Evolutionary conservation across 179 eudicot species (phyloP), one percentile per base, ranked within the genome.

Genomic region (Beta lomatogona): DNA sequence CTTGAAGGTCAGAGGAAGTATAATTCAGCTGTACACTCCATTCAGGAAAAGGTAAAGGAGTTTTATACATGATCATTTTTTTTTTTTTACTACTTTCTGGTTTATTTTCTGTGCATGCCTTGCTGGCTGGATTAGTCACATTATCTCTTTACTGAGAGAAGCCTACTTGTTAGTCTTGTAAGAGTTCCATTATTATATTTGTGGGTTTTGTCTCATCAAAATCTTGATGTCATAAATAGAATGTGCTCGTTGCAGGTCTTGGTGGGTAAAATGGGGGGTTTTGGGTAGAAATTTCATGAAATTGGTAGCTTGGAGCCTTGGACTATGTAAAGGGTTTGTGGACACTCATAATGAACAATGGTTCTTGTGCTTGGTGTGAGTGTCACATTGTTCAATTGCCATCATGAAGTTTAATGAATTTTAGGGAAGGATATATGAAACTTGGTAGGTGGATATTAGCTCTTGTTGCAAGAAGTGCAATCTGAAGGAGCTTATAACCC

Each of bases 1-100:
- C 91, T 97, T 78, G 98, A 94, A 84, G 99, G 99, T 75, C 99
- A 97, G 79, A 87, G 93, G 83, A 94, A 97, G 86, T 97, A 97
- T 85, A 97, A 97, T 83, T 97, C 99, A 53, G 97, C 88, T 82
- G 94, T 97, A 45, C 99, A 97, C 84, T 97, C 99, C 69, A 97
- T 97, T 86, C 93, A 97, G 88, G 99, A 97, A 86, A 93, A 94
- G 99, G 99, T 96, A 83, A 70, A 61, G 9, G 69, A 79, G 22
- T 70, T 57, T 25, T 28, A 45, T 77, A 12, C 52, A 74, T 13
- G 18, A 67, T 71, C 41, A 71, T 25, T 3, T 15, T 54, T 46
- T 31, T 31, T 19, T 64, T 31, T 48, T 69, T 54, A 12, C 21
- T 57, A 28, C 54, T 10, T 50, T 45, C 60, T 53, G 48, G 22